These are phyloP conservation scores for Nicotiana undulata DNA, from an alignment of 257 asterid genomes.

Conservation along the genomic window DNA sequence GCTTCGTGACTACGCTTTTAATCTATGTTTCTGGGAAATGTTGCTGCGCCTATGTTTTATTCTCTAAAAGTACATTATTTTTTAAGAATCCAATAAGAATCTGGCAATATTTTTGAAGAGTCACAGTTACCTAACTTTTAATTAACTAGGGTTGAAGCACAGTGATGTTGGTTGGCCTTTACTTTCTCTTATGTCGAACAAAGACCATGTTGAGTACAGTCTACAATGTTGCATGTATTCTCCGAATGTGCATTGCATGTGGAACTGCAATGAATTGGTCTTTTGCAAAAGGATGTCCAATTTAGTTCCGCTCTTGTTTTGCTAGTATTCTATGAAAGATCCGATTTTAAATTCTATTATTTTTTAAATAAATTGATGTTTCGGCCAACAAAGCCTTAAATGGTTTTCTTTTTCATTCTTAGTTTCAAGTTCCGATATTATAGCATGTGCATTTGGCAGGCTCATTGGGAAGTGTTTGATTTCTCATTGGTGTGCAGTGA, in stretches of 20 bases:
- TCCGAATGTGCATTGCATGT: not conserved
- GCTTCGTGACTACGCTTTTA: not conserved
- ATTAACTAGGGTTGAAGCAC: not conserved
- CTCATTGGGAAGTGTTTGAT: conserved; percentile 32
- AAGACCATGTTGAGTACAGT: not conserved
- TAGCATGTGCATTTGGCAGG: conserved; percentile 23
- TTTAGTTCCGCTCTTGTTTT: not conserved
- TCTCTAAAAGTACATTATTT: not conserved
- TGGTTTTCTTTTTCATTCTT: not conserved
- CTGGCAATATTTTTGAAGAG: too few relatives aligned
- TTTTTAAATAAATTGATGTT: not conserved
- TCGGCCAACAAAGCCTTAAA: not conserved
- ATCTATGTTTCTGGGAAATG: not conserved
- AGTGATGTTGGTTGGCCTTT: not conserved
- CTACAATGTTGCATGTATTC: not conserved
- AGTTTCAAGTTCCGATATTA: conserved; percentile 37
- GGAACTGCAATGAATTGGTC: not conserved
- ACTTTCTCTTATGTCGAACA: not conserved
- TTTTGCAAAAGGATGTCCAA: not conserved
- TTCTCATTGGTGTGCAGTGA: conserved; percentile 26
- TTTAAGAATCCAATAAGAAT: too few relatives aligned
- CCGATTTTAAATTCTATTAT: not conserved
- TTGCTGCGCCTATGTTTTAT: not conserved
- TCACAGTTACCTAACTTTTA: too few relatives aligned
- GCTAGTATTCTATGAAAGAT: not conserved